Evolutionary conservation across 1,284 basidiomycete species (phyloP), one percentile per base, ranked within the genome.

Genomic region (Trichosporon asahii): DNA sequence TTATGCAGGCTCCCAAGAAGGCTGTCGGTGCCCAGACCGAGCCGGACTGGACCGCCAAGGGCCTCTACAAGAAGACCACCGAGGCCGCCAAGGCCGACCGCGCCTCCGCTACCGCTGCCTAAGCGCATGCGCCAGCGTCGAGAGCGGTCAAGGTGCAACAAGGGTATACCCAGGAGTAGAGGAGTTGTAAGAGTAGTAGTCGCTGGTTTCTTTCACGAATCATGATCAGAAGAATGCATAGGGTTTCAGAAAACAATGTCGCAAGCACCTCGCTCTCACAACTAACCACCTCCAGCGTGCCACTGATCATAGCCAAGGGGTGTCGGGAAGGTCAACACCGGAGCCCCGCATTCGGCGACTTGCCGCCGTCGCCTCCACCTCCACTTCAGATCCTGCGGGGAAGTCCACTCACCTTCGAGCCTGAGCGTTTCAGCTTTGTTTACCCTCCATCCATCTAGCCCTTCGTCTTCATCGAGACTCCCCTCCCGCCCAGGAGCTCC

Each of bases 41-140:
- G 63, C 31, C 33, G 23, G 63, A 73, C 67, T 73, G 72, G 72
- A 70, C 69, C 27, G 63, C 46, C 67, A 71, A 69, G 68, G 66
- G 57, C 9, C 57, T 61, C 29, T 61, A 61, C 57, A 61, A 61
- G 57, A 15, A 27, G 27, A 61, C 57, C 27, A 61, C 57, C 57
- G 57, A 33, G 57, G 57, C 57, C 57, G 57, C 57, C 15, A 61
- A 61, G 57, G 57, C 57, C 18, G 57, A 61, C 57, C 29, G 29
- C 15, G 57, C 57, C 57, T 61, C 57, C 57, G 57, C 57, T 31
- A 18, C 57, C 8, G 57, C 57, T 21, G 57, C 57, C 29, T 61
- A 61, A 61, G 29, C 18, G 27, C 27, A 14, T 8, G 27, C 40
- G 18, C 15, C 6, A 11, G 57, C 29, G 55, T 61, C 18, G 57